Conservation (phyloP, 129 eudicot genomes). For the Ambrosia trifida region DNA sequence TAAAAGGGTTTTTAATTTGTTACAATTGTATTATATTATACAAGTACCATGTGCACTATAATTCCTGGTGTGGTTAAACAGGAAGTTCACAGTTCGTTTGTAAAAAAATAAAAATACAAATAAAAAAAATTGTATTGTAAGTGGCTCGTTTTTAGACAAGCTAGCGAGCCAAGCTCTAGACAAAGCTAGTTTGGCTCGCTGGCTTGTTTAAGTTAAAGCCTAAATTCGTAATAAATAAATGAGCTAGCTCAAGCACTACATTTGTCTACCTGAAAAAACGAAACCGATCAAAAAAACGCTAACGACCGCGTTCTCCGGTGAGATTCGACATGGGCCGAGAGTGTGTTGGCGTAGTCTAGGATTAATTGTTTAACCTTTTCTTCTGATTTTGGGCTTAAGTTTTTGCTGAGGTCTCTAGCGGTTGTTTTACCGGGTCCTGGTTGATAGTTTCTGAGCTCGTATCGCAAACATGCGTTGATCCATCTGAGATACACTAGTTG, state of each 20-base stretch:
- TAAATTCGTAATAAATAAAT: no score
- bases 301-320: slow-evolving; percentile 48
- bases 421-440: slow-evolving; percentile 66
- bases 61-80: no score
- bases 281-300: slow-evolving; percentile 33
- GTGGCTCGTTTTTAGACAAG: no score
- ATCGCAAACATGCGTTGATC: slow-evolving; percentile 85
- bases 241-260: background rate
- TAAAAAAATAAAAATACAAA: no score
- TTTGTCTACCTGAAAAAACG: background rate
- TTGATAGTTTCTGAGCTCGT: slow-evolving; percentile 69
- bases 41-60: no score
- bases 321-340: slow-evolving; percentile 17
- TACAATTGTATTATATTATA: background rate
- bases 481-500: slow-evolving; percentile 83
- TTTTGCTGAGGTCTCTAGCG: slow-evolving; percentile 74
- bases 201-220: no score
- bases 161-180: no score
- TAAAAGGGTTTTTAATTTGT: background rate
- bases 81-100: no score
- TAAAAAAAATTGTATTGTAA: no score
- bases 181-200: no score
- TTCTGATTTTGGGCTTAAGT: slow-evolving; percentile 72
- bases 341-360: slow-evolving; percentile 62
- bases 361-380: slow-evolving; percentile 73